Evolutionary conservation across 2,329 filamentous ascomycete species (phyloP).

Genomic region (Trichophyton simii): DNA sequence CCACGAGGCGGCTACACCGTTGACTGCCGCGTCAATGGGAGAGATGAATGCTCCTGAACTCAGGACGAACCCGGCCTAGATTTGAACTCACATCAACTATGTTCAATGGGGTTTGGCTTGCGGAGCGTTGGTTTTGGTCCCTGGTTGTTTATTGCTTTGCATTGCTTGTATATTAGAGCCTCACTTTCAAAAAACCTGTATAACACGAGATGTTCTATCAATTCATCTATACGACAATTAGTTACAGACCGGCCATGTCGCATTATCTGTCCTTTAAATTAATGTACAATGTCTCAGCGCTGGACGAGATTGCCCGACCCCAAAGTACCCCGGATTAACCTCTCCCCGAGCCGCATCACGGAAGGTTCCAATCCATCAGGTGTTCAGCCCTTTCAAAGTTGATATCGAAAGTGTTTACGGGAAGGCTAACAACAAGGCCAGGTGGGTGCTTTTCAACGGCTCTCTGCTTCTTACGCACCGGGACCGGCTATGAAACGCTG

Average conservation of each 20-base stretch:
- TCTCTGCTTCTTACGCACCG: neutral
- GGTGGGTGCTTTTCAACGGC: neutral
- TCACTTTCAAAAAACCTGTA: neutral
- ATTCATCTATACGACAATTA: neutral
- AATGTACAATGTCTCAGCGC: too few species aligned
- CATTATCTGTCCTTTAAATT: neutral
- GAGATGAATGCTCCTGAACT: neutral
- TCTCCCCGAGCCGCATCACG: neutral
- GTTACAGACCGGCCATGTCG: neutral
- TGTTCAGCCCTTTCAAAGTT: neutral
- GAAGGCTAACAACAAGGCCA: neutral
- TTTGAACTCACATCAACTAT: neutral
- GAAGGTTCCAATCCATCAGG: neutral
- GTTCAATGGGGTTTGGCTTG: neutral
- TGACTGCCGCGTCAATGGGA: neutral
- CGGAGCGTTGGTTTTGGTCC: neutral
- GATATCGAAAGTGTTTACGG: neutral
- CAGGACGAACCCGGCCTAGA: neutral
- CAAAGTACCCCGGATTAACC: neutral
- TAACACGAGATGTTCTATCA: neutral
- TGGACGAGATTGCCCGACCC: too few species aligned
- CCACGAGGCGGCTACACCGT: neutral
- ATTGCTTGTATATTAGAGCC: neutral
- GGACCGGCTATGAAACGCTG: constrained; percentile 6
- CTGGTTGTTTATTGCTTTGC: neutral